Base-by-base conservation (phyloP, 2,329 filamentous ascomycete genomes). In the Penicillium sp. region DNA sequence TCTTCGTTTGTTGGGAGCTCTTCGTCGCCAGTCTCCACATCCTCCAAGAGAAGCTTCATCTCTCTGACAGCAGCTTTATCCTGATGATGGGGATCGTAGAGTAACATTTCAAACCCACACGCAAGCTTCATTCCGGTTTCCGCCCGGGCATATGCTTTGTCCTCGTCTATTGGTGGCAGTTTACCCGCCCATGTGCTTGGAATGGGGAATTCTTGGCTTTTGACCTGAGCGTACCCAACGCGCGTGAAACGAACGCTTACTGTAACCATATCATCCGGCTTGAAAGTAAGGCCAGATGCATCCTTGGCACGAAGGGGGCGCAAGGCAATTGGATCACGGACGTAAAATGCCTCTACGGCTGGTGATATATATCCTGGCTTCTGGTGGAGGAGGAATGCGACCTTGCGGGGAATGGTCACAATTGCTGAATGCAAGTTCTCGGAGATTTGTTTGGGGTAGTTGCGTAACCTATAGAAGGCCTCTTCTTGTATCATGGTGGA, bases 311-410 rank as follows among this genome's bases (percentile, higher is more conserved):
- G 78, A 3, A 96, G 78, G 1, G 87, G 85, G 54, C 88, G 88
- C 44, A 97, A 75, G 0, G 88, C 83, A 56, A 92, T 82, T 0
- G 92, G 88, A 68, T 98, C 93, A 60, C 95, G 87, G 14, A 96
- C 83, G 72, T 98, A 98, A 74, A 99, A 98, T 1, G 90, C 87
- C 74, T 99, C 96, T 3, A 93, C 85, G 1, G 92, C 92, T 0
- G 92, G 87, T 2, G 92, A 88, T 56, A 98, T 87, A 58, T 90
- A 87, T 16, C 87, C 84, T 0, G 93, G 91, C 23, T 88, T 85
- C 44, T 84, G 78, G 66, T 93, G 90, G 2, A 99, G 78, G 37
- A 98, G 81, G 63, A 88, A 88, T 7, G 92, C 93, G 27, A 96
- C 77, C 64, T 88, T 92, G 57, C 95, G 86, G 0, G 95, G 95